A percentile compares a stretch with the other conserved stretches of the same genome.
Evolutionary conservation across 345 rosid genomes (phyloP).

Genomic region (Psidium guajava): DNA sequence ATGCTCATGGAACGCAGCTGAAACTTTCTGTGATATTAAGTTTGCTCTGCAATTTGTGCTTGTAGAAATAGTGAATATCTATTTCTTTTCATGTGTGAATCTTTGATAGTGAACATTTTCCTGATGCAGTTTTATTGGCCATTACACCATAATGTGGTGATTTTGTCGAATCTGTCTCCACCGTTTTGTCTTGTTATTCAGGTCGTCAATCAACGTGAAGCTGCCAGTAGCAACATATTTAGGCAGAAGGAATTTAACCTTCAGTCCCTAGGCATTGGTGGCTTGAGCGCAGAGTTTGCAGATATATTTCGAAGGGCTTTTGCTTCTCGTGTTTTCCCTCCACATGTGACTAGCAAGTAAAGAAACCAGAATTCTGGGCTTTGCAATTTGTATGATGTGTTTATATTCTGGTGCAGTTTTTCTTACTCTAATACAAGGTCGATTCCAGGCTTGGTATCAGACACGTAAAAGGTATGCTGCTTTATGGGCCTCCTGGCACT

Average conservation of each 20-base stretch:
- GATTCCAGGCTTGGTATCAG: slow-evolving; percentile 85
- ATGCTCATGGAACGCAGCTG: not conserved
- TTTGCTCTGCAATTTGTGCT: not conserved
- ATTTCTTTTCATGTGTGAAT: not conserved
- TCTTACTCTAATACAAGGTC: not conserved
- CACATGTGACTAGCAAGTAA: slow-evolving; percentile 95
- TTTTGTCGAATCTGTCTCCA: not conserved
- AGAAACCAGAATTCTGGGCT: not conserved
- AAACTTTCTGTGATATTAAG: not conserved
- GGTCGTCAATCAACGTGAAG: slow-evolving; percentile 97
- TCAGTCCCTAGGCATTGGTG: slow-evolving; percentile 92
- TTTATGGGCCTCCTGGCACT: slow-evolving; percentile 97
- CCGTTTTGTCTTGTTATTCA: slow-evolving; percentile 9
- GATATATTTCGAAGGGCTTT: slow-evolving; percentile 99
- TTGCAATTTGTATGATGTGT: not conserved
- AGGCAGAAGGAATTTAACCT: slow-evolving; percentile 96
- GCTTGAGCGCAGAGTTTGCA: slow-evolving; percentile 91
- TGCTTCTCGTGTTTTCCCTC: slow-evolving; percentile 97
- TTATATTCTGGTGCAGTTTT: not conserved
- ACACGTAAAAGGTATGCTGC: slow-evolving; percentile 98
- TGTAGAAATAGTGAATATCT: not conserved
- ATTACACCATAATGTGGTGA: not conserved
- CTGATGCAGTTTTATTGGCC: not conserved
- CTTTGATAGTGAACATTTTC: not conserved
- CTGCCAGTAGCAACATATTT: slow-evolving; percentile 91